phyloP scores from a whole-genome alignment of 208 protist genomes.

The Sergeia podlipaevii region DNA sequence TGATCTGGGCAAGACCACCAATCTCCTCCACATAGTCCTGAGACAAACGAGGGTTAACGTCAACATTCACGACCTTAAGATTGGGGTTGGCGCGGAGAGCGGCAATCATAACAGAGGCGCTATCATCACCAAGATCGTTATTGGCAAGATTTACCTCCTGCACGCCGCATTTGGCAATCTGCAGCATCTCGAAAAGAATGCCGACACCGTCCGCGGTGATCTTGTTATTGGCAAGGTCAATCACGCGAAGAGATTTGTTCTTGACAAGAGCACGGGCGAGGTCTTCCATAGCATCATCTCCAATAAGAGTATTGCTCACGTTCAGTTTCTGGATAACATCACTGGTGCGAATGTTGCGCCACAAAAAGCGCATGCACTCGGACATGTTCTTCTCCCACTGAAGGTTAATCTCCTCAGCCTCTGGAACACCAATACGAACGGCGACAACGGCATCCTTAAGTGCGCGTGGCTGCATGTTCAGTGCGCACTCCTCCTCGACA shows the following conservation, averaged over 20 bases:
- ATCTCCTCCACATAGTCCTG: conserved; percentile 54
- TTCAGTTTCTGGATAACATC: conserved; percentile 61
- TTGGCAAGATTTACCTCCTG: conserved; percentile 82
- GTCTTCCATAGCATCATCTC: conserved; percentile 59
- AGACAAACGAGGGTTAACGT: conserved; percentile 65
- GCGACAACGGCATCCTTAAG: conserved; percentile 66
- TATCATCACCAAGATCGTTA: conserved; percentile 67
- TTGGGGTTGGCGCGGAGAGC: conserved; percentile 59
- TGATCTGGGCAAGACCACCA: conserved; percentile 60
- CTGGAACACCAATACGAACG: conserved; percentile 41
- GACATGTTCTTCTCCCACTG: conserved; percentile 67
- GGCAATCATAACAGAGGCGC: conserved; percentile 42
- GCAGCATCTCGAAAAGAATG: conserved; percentile 46
- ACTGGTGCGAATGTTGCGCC: conserved; percentile 45
- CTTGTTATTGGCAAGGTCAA: conserved; percentile 86
- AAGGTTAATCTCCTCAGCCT: conserved; percentile 56
- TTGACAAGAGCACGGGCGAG: conserved; percentile 46
- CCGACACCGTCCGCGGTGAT: conserved; percentile 67
- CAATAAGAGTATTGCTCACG: conserved; percentile 66
- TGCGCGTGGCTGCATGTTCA: conserved; percentile 63
- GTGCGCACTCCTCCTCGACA: conserved; percentile 60
- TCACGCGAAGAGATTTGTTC: conserved; percentile 56
- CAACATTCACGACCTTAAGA: conserved; percentile 65
- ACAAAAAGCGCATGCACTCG: conserved; percentile 60
- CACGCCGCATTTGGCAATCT: conserved; percentile 36